Percentiles rank a stretch among this genome's conserved stretches.
Conservation (phyloP, 176 grass and related monocot species). For the Eragrostis nindensis region DNA sequence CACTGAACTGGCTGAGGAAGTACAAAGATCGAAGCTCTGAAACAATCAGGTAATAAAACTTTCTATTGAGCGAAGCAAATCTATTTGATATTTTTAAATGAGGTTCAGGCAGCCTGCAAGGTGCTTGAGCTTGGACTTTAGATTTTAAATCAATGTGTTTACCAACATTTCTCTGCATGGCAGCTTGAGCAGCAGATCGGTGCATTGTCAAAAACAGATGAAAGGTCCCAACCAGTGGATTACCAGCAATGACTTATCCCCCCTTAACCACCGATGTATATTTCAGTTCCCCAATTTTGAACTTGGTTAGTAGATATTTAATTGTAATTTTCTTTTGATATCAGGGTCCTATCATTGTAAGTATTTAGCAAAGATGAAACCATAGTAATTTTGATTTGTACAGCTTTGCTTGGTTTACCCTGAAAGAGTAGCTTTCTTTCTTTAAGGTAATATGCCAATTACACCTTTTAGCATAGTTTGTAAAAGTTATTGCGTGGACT, state of each 20-base stretch:
- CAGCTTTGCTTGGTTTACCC: conserved; percentile 27
- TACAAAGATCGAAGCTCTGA: conserved; percentile 62
- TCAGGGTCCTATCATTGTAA: conserved; percentile 46
- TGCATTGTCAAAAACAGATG: conserved; percentile 60
- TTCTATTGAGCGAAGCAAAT: background rate
- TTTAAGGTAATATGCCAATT: background rate
- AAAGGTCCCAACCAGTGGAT: conserved; percentile 36
- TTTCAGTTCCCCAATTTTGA: conserved; percentile 57
- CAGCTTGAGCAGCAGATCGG: conserved; percentile 80
- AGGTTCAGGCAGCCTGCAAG: background rate
- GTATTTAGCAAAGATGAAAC: conserved; percentile 44
- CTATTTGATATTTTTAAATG: conserved; percentile 2
- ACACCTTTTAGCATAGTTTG: no score
- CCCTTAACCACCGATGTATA: conserved; percentile 26
- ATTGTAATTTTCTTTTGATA: conserved; percentile 31
- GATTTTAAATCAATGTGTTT: background rate
- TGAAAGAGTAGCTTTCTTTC: background rate
- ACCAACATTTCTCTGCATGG: conserved; percentile 14
- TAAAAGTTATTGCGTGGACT: background rate
- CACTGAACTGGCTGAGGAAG: conserved; percentile 64
- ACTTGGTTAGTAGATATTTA: conserved; percentile 44
- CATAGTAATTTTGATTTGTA: conserved; percentile 53
- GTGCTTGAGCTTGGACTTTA: background rate
- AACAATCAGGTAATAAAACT: conserved; percentile 63
- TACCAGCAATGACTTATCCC: conserved; percentile 22